Evolutionary conservation across 345 rosid genomes (phyloP).

Genomic region (Hibiscus mutabilis): DNA sequence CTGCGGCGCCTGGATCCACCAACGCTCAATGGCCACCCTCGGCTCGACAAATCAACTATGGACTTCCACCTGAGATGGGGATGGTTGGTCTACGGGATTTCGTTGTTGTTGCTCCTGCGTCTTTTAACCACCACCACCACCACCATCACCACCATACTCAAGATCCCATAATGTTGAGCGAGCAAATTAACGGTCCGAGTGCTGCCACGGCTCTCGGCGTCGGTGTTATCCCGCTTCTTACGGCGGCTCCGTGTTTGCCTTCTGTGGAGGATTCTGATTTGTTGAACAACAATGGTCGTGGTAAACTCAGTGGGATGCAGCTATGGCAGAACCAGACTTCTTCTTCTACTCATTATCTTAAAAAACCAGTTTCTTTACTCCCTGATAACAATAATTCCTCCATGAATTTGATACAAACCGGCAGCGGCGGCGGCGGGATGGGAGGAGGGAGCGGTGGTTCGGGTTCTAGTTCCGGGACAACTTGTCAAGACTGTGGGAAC

Average conservation of each 20-base stretch:
- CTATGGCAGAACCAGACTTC: not conserved
- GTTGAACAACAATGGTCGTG: not conserved
- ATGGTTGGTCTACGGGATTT: not conserved
- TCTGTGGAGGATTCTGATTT: not conserved
- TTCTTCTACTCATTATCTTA: not conserved
- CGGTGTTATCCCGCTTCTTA: not conserved
- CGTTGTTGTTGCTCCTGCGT: not conserved
- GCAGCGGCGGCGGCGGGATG: not conserved
- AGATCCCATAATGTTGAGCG: not conserved
- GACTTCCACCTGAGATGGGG: not conserved
- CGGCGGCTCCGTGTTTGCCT: not conserved
- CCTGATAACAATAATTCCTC: not conserved
- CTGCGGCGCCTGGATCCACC: not conserved
- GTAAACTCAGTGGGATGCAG: not conserved
- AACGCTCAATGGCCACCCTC: not conserved
- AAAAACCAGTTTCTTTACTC: not conserved
- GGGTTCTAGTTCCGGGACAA: not conserved
- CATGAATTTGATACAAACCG: not conserved
- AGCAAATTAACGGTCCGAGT: not conserved
- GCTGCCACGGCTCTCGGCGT: not conserved
- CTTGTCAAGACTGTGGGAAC: not conserved
- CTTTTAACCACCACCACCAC: not conserved
- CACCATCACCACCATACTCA: not conserved
- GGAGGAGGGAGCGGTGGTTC: not conserved
- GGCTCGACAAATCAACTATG: not conserved